Evolutionary conservation across 306 rosid species (phyloP).

Genomic region (Vigna radiata): DNA sequence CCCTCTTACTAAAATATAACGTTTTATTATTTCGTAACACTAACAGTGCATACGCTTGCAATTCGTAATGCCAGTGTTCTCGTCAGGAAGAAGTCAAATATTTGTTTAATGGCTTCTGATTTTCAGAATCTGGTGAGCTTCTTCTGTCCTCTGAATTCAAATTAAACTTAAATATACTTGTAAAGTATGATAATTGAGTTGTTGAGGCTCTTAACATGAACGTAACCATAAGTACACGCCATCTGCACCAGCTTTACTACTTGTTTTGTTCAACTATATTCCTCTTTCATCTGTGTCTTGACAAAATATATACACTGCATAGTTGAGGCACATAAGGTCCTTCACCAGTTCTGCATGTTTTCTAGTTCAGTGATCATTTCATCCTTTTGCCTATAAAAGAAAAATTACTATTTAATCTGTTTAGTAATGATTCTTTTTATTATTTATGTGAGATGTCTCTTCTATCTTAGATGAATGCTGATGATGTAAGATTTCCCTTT

Average conservation of each 20-base stretch:
- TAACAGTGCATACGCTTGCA: background rate
- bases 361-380: background rate
- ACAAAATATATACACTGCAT: conserved; percentile 10
- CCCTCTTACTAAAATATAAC: background rate
- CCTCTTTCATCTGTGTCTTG: conserved; percentile 16
- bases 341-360: conserved; percentile 9
- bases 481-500: background rate
- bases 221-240: conserved; percentile 17
- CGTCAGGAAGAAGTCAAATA: conserved; percentile 64
- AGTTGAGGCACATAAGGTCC: conserved; percentile 22
- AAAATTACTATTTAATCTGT: conserved; percentile 7
- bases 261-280: background rate
- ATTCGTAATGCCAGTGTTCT: conserved; percentile 61
- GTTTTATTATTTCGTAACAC: background rate
- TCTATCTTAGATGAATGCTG: background rate
- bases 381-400: no score
- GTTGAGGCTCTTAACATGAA: conserved; percentile 21
- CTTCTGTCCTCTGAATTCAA: conserved; percentile 11
- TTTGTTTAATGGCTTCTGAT: conserved; percentile 64
- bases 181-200: background rate
- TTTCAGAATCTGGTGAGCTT: conserved; percentile 67
- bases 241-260: background rate
- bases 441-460: background rate
- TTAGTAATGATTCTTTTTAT: background rate
- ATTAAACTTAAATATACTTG: conserved; percentile 14